These are phyloP conservation scores for Phytophthora boehmeriae DNA, from an alignment of 352 stramenopile species.

Conservation along the genomic window DNA sequence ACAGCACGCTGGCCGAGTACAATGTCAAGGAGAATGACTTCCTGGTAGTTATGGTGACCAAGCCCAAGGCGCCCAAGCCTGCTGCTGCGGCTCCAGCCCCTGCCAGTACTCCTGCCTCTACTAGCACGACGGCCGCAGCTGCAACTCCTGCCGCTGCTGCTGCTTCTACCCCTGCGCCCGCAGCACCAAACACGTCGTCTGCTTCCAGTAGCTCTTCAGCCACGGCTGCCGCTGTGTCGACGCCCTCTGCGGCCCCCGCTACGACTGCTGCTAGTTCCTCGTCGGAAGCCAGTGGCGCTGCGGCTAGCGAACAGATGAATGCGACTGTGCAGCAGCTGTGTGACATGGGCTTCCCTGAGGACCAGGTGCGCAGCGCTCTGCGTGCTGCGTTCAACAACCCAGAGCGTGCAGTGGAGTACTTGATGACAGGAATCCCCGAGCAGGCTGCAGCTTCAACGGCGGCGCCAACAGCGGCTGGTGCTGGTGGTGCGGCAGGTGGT, in stretches of 20 bases:
- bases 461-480: conserved; percentile 24
- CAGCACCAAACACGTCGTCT: conserved; percentile 67
- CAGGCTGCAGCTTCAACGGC: conserved; percentile 39
- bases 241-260: conserved; percentile 60
- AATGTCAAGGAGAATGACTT: conserved; percentile 91
- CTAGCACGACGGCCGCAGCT: conserved; percentile 30
- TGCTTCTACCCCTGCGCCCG: conserved; percentile 28
- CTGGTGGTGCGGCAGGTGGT: conserved; percentile 5
- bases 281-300: conserved; percentile 22
- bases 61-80: conserved; percentile 73
- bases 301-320: conserved; percentile 47
- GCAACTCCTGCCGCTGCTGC: conserved; percentile 28
- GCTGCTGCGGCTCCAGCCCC: conserved; percentile 40
- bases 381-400: conserved; percentile 88
- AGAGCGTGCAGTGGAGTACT: conserved; percentile 86
- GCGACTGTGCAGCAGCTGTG: conserved; percentile 74
- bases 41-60: conserved; percentile 89
- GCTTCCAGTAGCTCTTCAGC: conserved; percentile 72
- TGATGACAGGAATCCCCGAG: conserved; percentile 89
- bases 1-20: conserved; percentile 80
- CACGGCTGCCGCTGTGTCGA: conserved; percentile 64
- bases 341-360: conserved; percentile 90
- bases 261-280: conserved; percentile 35
- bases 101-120: conserved; percentile 37
- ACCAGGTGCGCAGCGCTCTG: conserved; percentile 79